Conservation (phyloP, 306 rosid species). For the Senna siamea region DNA sequence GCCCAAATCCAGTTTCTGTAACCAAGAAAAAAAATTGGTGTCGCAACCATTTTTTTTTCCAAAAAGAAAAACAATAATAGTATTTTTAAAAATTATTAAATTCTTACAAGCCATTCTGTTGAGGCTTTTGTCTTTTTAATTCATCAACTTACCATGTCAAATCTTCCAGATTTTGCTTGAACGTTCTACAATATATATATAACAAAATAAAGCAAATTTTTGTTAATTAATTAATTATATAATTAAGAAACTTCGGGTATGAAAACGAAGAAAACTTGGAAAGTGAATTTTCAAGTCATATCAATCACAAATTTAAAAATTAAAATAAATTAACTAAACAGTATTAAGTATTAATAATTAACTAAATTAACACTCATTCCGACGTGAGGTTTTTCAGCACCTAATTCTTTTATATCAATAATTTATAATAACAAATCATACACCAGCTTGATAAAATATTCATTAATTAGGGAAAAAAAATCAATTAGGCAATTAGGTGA, state of each 20-base stretch:
- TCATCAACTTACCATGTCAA: neutral
- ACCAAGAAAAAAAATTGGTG: neutral
- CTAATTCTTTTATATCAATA: neutral
- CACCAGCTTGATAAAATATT: neutral
- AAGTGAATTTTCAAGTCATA: neutral
- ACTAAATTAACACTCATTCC: neutral
- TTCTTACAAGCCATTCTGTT: neutral
- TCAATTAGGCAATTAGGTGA: no score
- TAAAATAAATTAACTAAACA: neutral
- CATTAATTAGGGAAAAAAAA: no score
- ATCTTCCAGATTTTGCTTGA: neutral
- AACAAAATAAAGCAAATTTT: no score
- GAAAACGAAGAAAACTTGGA: neutral
- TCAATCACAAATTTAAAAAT: neutral
- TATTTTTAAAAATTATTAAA: no score
- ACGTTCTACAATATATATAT: neutral
- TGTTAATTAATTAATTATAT: no score
- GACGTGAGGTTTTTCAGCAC: conserved; percentile 21
- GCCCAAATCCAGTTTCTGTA: neutral
- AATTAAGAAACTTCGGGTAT: neutral
- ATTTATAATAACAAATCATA: neutral
- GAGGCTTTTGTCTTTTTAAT: neutral
- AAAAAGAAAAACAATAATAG: no score
- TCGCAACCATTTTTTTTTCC: no score
- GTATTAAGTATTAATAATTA: neutral